Evolutionary conservation across 2,329 filamentous ascomycete genomes (phyloP).

Genomic region (Cadophora gregata): DNA sequence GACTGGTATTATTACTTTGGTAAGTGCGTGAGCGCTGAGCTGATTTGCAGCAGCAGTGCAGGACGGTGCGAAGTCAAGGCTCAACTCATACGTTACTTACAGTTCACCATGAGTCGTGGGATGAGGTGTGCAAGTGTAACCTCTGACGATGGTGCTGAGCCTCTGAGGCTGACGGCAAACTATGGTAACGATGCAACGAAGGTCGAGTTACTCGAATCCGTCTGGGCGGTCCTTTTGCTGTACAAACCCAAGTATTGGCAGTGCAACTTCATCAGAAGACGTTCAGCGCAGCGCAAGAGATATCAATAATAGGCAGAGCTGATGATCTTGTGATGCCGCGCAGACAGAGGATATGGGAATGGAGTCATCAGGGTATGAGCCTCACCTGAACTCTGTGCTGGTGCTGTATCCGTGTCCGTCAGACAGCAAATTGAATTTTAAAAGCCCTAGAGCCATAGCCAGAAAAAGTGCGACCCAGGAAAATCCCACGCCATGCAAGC

Average conservation of each 20-base stretch:
- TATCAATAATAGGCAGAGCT: conserved; percentile 8
- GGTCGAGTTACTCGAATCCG: neutral
- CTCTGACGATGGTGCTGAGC: conserved; percentile 11
- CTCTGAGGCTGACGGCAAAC: neutral
- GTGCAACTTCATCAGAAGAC: neutral
- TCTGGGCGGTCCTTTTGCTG: conserved; percentile 15
- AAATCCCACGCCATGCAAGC: neutral
- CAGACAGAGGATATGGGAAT: neutral
- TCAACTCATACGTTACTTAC: conserved; percentile 2
- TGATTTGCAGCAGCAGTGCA: neutral
- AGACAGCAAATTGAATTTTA: conserved; percentile 5
- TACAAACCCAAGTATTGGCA: conserved; percentile 9
- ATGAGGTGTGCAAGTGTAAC: conserved; percentile 7
- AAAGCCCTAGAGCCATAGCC: neutral
- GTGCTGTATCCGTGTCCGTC: neutral
- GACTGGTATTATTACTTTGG: neutral
- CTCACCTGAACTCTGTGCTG: neutral
- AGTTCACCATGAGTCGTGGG: conserved; percentile 6
- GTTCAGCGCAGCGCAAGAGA: neutral
- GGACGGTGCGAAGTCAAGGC: neutral
- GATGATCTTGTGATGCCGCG: conserved; percentile 3
- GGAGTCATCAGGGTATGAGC: neutral
- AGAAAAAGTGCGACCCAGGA: conserved; percentile 13
- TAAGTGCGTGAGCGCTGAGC: neutral
- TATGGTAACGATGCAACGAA: neutral